Conservation (phyloP, 305 asterid species). For the Ilex paraguariensis region DNA sequence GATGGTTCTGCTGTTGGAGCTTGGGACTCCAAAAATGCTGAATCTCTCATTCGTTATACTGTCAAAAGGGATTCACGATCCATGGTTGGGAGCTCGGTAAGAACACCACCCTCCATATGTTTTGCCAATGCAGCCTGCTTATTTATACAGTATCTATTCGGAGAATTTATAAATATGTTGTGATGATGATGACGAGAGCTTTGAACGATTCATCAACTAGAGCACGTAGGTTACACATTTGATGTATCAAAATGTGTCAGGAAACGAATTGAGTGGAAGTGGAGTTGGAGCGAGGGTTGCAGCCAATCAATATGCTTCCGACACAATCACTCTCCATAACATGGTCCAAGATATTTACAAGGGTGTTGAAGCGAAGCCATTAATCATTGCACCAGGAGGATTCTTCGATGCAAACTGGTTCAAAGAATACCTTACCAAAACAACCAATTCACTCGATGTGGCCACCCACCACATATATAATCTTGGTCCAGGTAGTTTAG, state of each 20-base stretch:
- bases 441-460: slow-evolving; percentile 26
- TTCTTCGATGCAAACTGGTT: slow-evolving; percentile 43
- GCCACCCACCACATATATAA: slow-evolving; percentile 48
- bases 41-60: slow-evolving; percentile 52
- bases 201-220: too few relatives aligned
- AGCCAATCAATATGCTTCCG: slow-evolving; percentile 41
- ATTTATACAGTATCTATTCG: not conserved
- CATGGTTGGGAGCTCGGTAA: slow-evolving; percentile 85
- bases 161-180: too few relatives aligned
- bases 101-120: slow-evolving; percentile 3
- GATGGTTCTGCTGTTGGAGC: slow-evolving; percentile 39
- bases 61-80: slow-evolving; percentile 55
- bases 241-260: slow-evolving; percentile 8
- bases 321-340: slow-evolving; percentile 21
- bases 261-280: slow-evolving; percentile 41
- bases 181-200: too few relatives aligned
- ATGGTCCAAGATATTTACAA: slow-evolving; percentile 29
- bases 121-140: not conserved
- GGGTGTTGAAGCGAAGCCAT: slow-evolving; percentile 26
- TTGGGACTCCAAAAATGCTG: slow-evolving; percentile 70
- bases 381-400: slow-evolving; percentile 41
- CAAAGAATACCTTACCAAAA: slow-evolving; percentile 17
- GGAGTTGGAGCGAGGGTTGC: slow-evolving; percentile 42
- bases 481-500: slow-evolving; percentile 42
- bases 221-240: too few relatives aligned